Evolutionary conservation across 805 yeast species (phyloP), one percentile per base, ranked within the genome.

Genomic region (Scheffersomyces ergatensis): DNA sequence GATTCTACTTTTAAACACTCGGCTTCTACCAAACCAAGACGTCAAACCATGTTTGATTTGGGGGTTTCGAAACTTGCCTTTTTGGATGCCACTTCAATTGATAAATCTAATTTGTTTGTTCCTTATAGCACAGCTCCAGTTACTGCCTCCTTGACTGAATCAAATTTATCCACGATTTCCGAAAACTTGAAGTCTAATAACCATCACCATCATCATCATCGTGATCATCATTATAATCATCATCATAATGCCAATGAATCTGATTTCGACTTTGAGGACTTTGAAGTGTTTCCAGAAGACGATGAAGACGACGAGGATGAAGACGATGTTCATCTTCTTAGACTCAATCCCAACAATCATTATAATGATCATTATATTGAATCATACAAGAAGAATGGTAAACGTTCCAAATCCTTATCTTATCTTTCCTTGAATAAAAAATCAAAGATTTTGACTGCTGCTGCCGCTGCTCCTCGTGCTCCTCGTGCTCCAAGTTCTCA

Each of bases 391-490:
- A 78, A 64, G 46, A 62, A 63, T 49, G 76, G 72, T 44, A 76
- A 82, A 55, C 68, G 88, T 50, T 80, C 87, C 12, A 82, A 82
- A 56, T 81, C 86, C 13, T 72, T 78, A 79, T 77, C 83, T 27
- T 79, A 76, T 50, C 61, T 80, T 40, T 68, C 75, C 35, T 35
- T 50, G 27, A 63, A 69, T 45, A 80, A 81, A 58, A 77, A 75
- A 57, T 63, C 72, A 34, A 70, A 70, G 50, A 54, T 61, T 43
- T 57, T 83, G 34, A 84, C 92, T 12, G 88, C 88, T 15, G 92
- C 92, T 17, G 89, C 89, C 11, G 89, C 88, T 19, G 87, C 92
- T 25, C 93, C 93, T 42, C 71, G 92, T 53, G 77, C 84, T 9
- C 83, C 89, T n/a, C 77, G 79, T 47, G 69, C 77, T 25, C 74